Conservation (phyloP, 2,329 filamentous ascomycete species). For the Clarireedia monteithiana region DNA sequence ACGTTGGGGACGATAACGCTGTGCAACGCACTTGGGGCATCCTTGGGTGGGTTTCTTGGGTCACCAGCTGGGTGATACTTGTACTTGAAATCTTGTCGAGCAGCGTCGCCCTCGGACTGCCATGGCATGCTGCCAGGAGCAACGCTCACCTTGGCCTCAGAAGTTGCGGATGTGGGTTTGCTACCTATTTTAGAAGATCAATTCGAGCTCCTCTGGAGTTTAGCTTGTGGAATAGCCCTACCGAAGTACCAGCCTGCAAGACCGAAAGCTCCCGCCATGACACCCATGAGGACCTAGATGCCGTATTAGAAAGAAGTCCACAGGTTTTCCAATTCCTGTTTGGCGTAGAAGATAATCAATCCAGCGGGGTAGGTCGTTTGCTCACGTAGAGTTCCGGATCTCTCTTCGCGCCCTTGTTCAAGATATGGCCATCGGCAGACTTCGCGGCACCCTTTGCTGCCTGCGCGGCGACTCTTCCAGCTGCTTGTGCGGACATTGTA, state of each 20-base stretch:
- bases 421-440: conserved; percentile 36
- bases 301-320: not conserved
- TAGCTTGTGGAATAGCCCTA: conserved; percentile 31
- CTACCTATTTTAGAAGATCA: conserved; percentile 46
- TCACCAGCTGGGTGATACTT: conserved; percentile 66
- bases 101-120: conserved; percentile 65
- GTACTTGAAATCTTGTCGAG: conserved; percentile 50
- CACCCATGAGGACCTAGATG: conserved; percentile 71
- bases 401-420: conserved; percentile 57
- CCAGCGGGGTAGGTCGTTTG: conserved; percentile 19
- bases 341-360: not conserved
- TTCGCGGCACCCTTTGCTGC: conserved; percentile 32
- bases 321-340: not conserved
- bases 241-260: conserved; percentile 88
- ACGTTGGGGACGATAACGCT: conserved; percentile 91
- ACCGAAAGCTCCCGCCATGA: conserved; percentile 84
- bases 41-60: conserved; percentile 63
- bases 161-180: conserved; percentile 77
- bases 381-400: conserved; percentile 71
- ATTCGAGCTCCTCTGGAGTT: conserved; percentile 11
- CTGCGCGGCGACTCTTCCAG: conserved; percentile 28
- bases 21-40: conserved; percentile 93
- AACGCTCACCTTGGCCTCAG: conserved; percentile 70
- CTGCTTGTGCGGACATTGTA: conserved; percentile 28
- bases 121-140: conserved; percentile 80